Evolutionary conservation across 192 early-diverging fungal species (phyloP).

Genomic region (Kappamyces sp.): DNA sequence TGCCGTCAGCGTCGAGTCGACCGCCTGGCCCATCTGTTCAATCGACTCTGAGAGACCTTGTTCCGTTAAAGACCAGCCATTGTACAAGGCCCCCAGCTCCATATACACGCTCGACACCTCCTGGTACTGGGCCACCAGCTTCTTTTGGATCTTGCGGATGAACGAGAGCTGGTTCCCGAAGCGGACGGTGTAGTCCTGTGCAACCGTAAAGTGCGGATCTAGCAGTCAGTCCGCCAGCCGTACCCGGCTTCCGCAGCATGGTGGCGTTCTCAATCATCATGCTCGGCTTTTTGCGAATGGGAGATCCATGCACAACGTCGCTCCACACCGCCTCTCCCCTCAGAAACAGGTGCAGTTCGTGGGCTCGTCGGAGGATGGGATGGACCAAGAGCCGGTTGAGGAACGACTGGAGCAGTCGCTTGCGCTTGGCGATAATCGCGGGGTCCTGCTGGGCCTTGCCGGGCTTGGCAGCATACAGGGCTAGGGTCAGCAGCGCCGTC

Average conservation of each 20-base stretch:
- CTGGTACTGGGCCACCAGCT: constrained; percentile 51
- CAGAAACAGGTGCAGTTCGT: constrained; percentile 89
- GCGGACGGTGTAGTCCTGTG: constrained; percentile 86
- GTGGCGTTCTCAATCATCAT: constrained; percentile 22
- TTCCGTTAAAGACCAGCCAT: constrained; percentile 91
- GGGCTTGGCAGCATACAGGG: constrained; percentile 57
- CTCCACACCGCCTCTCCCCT: constrained; percentile 41
- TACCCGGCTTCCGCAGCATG: constrained; percentile 36
- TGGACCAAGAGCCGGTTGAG: constrained; percentile 86
- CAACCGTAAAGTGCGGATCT: constrained; percentile 81
- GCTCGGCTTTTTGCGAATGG: constrained; percentile 30
- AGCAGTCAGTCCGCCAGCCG: constrained; percentile 15
- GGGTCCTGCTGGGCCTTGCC: constrained; percentile 89
- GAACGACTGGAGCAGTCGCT: constrained; percentile 89
- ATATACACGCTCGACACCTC: constrained; percentile 75
- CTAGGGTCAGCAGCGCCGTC: too few species aligned
- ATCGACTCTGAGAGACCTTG: constrained; percentile 70
- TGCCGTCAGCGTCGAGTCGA: constrained; percentile 75
- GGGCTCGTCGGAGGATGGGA: constrained; percentile 77
- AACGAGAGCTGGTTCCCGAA: constrained; percentile 76
- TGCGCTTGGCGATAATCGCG: constrained; percentile 80
- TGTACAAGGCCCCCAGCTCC: constrained; percentile 87
- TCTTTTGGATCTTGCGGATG: constrained; percentile 68
- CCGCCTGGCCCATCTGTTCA: constrained; percentile 87
- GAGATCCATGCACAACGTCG: constrained; percentile 29